phyloP scores from a whole-genome alignment of 805 yeast species.

The Zygoascus flipseniorum region DNA sequence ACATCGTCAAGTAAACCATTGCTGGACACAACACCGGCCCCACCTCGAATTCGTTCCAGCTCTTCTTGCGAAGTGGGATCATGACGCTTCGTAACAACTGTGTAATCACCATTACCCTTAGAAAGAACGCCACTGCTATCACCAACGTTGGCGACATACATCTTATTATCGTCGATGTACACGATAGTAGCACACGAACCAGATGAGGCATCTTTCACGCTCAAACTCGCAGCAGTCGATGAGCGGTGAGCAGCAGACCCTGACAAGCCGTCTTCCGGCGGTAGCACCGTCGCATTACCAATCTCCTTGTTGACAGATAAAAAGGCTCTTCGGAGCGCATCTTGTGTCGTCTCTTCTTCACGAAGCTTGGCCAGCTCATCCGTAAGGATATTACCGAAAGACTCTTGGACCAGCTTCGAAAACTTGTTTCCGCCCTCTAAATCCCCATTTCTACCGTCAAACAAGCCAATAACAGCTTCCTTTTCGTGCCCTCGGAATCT shows the following conservation, averaged over 20 bases:
- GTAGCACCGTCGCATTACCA: conserved; percentile 37
- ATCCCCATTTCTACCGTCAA: conserved; percentile 65
- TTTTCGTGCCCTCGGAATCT: conserved; percentile 78
- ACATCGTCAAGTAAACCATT: conserved; percentile 81
- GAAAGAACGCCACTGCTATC: conserved; percentile 79
- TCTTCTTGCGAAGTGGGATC: conserved; percentile 74
- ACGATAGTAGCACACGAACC: conserved; percentile 83
- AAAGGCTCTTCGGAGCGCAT: conserved; percentile 78
- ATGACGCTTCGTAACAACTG: conserved; percentile 66
- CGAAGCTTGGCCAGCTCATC: conserved; percentile 49
- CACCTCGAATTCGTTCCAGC: conserved; percentile 62
- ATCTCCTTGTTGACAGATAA: conserved; percentile 73
- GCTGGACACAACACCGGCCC: conserved; percentile 85
- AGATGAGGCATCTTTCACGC: conserved; percentile 60
- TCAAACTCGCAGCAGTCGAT: conserved; percentile 43
- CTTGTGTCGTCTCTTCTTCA: conserved; percentile 45
- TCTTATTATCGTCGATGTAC: conserved; percentile 59
- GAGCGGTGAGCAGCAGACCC: conserved; percentile 43
- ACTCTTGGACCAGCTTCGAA: conserved; percentile 66
- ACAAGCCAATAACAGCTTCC: conserved; percentile 71
- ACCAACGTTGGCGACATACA: conserved; percentile 85
- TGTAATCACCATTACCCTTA: conserved; percentile 70
- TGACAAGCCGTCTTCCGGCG: conserved; percentile 22
- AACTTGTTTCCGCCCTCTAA: conserved; percentile 33
- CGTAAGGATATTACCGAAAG: conserved; percentile 58